Conservation (phyloP, 176 grass and related monocot species). For the Themeda triandra region DNA sequence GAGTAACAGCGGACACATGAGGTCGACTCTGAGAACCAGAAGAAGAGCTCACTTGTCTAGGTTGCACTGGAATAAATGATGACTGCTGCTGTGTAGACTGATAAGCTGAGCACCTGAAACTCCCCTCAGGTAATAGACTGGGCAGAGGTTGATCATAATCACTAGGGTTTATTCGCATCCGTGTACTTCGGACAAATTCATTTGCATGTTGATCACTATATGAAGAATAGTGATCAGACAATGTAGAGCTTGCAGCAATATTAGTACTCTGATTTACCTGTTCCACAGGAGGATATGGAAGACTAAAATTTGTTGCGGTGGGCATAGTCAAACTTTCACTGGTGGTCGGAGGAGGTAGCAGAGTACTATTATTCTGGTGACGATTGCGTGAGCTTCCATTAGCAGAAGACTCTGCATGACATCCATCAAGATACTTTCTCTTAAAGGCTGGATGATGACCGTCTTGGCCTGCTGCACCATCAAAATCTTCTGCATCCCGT, state of each 20-base stretch:
- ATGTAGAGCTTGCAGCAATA: not conserved
- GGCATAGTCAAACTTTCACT: constrained; percentile 36
- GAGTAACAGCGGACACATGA: constrained; percentile 38
- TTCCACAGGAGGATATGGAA: constrained; percentile 29
- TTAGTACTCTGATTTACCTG: constrained; percentile 26
- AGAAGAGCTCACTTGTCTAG: constrained; percentile 27
- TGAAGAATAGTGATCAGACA: constrained; percentile 34
- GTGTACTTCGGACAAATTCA: constrained; percentile 38
- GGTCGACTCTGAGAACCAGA: constrained; percentile 29
- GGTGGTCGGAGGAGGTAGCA: constrained; percentile 9
- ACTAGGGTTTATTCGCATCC: constrained; percentile 41
- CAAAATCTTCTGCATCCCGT: constrained; percentile 10
- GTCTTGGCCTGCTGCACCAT: constrained; percentile 8
- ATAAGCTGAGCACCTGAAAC: constrained; percentile 29
- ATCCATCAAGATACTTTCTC: constrained; percentile 52
- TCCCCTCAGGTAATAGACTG: constrained; percentile 36
- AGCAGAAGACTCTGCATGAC: constrained; percentile 49
- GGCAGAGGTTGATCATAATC: constrained; percentile 42
- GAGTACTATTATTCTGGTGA: constrained; percentile 28
- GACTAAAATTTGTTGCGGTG: constrained; percentile 16
- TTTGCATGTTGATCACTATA: constrained; percentile 26
- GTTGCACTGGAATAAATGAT: constrained; percentile 49
- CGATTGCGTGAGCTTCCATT: constrained; percentile 34
- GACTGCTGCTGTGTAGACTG: constrained; percentile 22
- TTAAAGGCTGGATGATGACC: constrained; percentile 33